phyloP scores from a whole-genome alignment of 1,139 yeast genomes.

The Zhuliangozyma parablackwelliae region DNA sequence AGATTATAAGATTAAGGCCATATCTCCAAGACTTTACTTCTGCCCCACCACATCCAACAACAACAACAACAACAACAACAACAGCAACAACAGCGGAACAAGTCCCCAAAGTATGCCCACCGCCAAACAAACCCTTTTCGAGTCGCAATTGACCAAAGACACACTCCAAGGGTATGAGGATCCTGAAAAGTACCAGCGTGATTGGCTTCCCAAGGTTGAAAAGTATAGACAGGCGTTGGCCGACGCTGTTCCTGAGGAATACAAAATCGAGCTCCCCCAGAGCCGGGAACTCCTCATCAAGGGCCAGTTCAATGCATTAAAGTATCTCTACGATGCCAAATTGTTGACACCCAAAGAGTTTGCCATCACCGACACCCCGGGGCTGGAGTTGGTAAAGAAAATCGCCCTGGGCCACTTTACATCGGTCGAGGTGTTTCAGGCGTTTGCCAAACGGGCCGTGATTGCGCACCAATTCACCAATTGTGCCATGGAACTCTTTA shows the following conservation, averaged over 20 bases:
- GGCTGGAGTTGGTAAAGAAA: slow-evolving; percentile 28
- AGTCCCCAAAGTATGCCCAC: no score
- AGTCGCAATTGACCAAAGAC: slow-evolving; percentile 14
- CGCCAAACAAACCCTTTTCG: not conserved
- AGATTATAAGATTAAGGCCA: no score
- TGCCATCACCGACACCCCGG: slow-evolving; percentile 44
- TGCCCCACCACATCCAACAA: no score
- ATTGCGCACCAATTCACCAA: slow-evolving; percentile 44
- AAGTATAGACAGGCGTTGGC: slow-evolving; percentile 42
- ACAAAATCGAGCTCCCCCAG: slow-evolving; percentile 37
- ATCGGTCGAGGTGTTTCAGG: slow-evolving; percentile 44
- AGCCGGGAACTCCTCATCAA: slow-evolving; percentile 34
- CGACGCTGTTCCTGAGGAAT: slow-evolving; percentile 38
- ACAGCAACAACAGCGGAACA: no score
- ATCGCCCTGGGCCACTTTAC: slow-evolving; percentile 32
- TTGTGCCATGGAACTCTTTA: slow-evolving; percentile 32
- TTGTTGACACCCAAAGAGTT: slow-evolving; percentile 42
- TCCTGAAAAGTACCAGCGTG: slow-evolving; percentile 23
- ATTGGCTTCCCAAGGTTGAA: slow-evolving; percentile 48
- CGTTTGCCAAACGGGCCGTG: slow-evolving; percentile 48
- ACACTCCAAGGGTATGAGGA: slow-evolving; percentile 26
- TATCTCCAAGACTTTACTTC: no score
- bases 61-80: no score
- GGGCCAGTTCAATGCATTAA: slow-evolving; percentile 42
- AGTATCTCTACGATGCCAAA: slow-evolving; percentile 37